Evolutionary conservation across 768 basidiomycete genomes (phyloP).

Genomic region (Wakefieldia striispora): DNA sequence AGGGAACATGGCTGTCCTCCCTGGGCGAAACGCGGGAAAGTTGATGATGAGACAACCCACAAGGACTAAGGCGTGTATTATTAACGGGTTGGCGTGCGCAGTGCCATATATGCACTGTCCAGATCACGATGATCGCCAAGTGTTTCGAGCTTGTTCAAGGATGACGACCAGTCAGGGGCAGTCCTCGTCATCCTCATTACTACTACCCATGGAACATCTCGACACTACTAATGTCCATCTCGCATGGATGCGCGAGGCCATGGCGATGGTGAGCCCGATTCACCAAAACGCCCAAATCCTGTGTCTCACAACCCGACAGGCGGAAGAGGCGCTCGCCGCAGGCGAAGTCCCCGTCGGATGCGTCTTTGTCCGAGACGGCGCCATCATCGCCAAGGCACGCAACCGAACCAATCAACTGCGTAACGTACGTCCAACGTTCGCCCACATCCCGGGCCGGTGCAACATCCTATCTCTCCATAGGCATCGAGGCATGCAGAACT

Average conservation of each 20-base stretch:
- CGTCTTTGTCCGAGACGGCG: conserved; percentile 81
- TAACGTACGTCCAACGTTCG: conserved; percentile 57
- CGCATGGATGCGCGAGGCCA: conserved; percentile 81
- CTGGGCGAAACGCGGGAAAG: conserved; percentile 6
- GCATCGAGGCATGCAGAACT: conserved; percentile 97
- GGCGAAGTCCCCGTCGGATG: conserved; percentile 97
- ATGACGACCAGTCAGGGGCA: too few species aligned
- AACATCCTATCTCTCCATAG: conserved; percentile 38
- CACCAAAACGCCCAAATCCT: not conserved
- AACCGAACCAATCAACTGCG: conserved; percentile 93
- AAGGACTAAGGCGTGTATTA: not conserved
- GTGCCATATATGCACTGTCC: too few species aligned
- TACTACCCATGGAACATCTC: not conserved
- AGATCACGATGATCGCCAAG: too few species aligned
- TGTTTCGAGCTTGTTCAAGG: too few species aligned
- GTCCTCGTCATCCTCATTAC: too few species aligned
- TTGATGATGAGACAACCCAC: conserved; percentile 3
- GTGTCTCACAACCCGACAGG: conserved; percentile 42
- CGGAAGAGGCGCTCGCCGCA: conserved; percentile 79
- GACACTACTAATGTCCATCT: conserved; percentile 31
- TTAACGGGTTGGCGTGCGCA: not conserved
- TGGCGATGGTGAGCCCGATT: conserved; percentile 62
- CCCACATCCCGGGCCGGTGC: not conserved
- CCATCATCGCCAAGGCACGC: conserved; percentile 78
- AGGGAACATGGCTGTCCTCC: conserved; percentile 2